Evolutionary conservation across 352 stramenopile species (phyloP), one percentile per base, ranked within the genome.

Genomic region (Bremia lactucae): DNA sequence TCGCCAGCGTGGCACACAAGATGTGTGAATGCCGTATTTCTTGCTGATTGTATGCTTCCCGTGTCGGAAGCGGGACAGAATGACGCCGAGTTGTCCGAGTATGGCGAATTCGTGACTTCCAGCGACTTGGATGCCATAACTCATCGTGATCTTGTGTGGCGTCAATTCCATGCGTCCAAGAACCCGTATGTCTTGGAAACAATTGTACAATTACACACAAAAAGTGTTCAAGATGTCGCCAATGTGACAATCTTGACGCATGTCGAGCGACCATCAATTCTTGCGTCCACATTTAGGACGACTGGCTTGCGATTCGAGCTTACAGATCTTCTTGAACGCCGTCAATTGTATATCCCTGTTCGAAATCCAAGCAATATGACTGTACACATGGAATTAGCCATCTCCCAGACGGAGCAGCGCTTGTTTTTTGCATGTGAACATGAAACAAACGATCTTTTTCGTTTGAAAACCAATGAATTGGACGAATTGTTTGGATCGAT

Each of bases 341-440:
- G 29, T 16, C 13, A 58, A 1, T 21, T 52, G 14, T 67, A 55
- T 8, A 42, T 85, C 19, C 46, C 46, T 2, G 58, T 81, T 15
- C 43, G 20, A 7, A 85, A 85, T 28, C 72, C 72, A 31, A 72
- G 59, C 25, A 72, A 77, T 34, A 49, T 60, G 0, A 48, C 63
- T 0, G 54, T 83, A 13, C 41, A 68, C 6, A 65, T 82, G 53
- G 69, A 85, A 23, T 46, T 85, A 20, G 43, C 68, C 0, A 55
- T 69, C 18, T 31, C 68, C 8, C 36, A 59, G 44, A 19, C 33
- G 10, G 59, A 83, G 23, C 49, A 44, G 38, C n/a, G 33, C 13
- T n/a, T 73, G 3, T 83, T 81, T 41, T 82, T 74, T 49, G 38
- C 29, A 3, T 85, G 72, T 38, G 40, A 33, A 33, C n/a, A n/a